Conservation (phyloP, 345 rosid species). For the Camelina neglecta region DNA sequence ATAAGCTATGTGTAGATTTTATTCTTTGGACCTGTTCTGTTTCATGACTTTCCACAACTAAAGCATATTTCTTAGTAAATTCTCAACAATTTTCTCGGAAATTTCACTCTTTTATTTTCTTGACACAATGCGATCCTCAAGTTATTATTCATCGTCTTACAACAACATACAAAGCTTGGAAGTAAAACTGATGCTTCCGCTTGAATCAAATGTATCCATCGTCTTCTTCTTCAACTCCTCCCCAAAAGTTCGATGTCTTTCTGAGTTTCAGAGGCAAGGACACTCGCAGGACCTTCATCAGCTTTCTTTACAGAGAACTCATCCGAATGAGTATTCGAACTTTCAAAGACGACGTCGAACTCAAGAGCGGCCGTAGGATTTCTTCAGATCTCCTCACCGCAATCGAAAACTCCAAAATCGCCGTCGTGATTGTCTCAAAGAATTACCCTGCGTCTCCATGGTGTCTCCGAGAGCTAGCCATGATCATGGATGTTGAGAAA, state of each 20-base stretch:
- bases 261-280: slow-evolving; percentile 42
- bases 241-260: slow-evolving; percentile 24
- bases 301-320: slow-evolving; percentile 28
- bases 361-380: slow-evolving; percentile 30
- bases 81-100: slow-evolving; percentile 23
- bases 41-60: slow-evolving; percentile 13
- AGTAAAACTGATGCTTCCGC: background rate
- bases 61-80: background rate
- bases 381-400: slow-evolving; percentile 19
- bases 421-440: slow-evolving; percentile 20
- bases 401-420: slow-evolving; percentile 26
- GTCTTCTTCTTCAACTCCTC: slow-evolving; percentile 1
- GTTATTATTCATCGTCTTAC: background rate
- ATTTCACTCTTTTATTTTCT: background rate
- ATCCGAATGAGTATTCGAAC: slow-evolving; percentile 12
- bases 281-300: slow-evolving; percentile 29
- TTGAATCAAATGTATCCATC: background rate
- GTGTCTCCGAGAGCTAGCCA: slow-evolving; percentile 33
- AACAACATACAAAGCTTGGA: background rate
- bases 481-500: slow-evolving; percentile 24
- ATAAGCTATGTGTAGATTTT: background rate
- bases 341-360: slow-evolving; percentile 35
- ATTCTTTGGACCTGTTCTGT: slow-evolving; percentile 19
- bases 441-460: slow-evolving; percentile 25
- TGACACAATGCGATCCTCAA: background rate